Conservation (phyloP, 2,329 filamentous ascomycete species). For the Colletotrichum neosansevieriae region DNA sequence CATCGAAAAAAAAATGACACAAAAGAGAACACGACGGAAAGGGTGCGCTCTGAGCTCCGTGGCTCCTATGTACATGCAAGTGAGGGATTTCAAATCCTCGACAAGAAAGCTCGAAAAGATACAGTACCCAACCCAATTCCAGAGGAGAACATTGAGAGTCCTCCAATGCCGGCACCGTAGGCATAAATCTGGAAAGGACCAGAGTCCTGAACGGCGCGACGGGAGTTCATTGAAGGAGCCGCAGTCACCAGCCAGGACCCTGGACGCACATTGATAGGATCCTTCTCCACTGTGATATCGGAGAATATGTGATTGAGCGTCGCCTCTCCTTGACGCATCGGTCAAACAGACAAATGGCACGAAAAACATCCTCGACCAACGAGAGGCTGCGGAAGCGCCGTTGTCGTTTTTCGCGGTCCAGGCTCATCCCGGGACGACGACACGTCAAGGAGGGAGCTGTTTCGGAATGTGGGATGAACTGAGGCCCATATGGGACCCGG, state of each 20-base stretch:
- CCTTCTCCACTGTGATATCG: conserved; percentile 17
- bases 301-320: background rate
- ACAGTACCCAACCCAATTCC: conserved; percentile 40
- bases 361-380: conserved; percentile 4
- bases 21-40: background rate
- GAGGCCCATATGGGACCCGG: background rate
- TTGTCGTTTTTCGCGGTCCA: background rate
- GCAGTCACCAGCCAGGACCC: too few species aligned
- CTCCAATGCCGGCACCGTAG: conserved; percentile 45
- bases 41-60: background rate
- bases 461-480: conserved; percentile 32
- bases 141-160: conserved; percentile 43
- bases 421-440: background rate
- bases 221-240: conserved; percentile 10
- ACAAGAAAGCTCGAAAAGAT: conserved; percentile 3
- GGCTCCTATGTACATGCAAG: conserved; percentile 3
- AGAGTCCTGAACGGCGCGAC: conserved; percentile 33
- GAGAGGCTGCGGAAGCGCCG: background rate
- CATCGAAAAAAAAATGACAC: background rate
- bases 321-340: conserved; percentile 3
- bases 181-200: conserved; percentile 45
- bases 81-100: conserved; percentile 13
- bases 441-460: conserved; percentile 11
- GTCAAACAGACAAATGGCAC: conserved; percentile 11
- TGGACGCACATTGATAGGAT: too few species aligned